These are phyloP conservation scores for Phylloporus sp. DNA, from an alignment of 768 basidiomycete species.

Conservation along the genomic window DNA sequence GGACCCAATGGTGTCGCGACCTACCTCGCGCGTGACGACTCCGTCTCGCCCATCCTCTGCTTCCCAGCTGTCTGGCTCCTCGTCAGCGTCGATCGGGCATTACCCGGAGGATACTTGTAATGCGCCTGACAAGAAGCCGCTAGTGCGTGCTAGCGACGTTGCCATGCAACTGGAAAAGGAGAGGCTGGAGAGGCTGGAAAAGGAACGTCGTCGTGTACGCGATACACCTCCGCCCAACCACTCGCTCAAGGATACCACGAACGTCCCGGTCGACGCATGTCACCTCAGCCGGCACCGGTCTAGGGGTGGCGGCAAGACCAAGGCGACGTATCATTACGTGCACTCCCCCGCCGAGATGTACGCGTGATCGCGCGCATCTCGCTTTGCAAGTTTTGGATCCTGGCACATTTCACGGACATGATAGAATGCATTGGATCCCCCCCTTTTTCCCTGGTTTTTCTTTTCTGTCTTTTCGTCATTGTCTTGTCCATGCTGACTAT, in stretches of 20 bases:
- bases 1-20: slow-evolving; percentile 20
- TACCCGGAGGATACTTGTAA: slow-evolving; percentile 10
- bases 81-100: slow-evolving; percentile 14
- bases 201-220: slow-evolving; percentile 27
- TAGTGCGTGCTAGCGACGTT: slow-evolving; percentile 49
- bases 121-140: slow-evolving; percentile 19
- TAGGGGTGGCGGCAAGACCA: slow-evolving; percentile 14
- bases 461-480: background rate
- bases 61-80: slow-evolving; percentile 15
- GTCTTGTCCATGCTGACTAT: slow-evolving; percentile 15
- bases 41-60: slow-evolving; percentile 24
- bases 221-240: slow-evolving; percentile 13
- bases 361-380: slow-evolving; percentile 13
- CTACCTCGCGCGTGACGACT: slow-evolving; percentile 18
- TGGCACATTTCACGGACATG: slow-evolving; percentile 9
- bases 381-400: too few relatives aligned
- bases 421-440: slow-evolving; percentile 15
- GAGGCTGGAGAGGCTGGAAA: slow-evolving; percentile 32
- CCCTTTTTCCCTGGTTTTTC: too few relatives aligned
- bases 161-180: slow-evolving; percentile 51
- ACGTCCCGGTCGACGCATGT: slow-evolving; percentile 17
- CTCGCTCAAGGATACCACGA: slow-evolving; percentile 29
- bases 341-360: slow-evolving; percentile 13
- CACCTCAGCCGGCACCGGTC: slow-evolving; percentile 19
- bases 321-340: slow-evolving; percentile 8